Percentiles rank a stretch among this genome's conserved stretches.
Evolutionary conservation across 1,139 yeast genomes (phyloP).

Genomic region (Debaryomycetaceae sp.): DNA sequence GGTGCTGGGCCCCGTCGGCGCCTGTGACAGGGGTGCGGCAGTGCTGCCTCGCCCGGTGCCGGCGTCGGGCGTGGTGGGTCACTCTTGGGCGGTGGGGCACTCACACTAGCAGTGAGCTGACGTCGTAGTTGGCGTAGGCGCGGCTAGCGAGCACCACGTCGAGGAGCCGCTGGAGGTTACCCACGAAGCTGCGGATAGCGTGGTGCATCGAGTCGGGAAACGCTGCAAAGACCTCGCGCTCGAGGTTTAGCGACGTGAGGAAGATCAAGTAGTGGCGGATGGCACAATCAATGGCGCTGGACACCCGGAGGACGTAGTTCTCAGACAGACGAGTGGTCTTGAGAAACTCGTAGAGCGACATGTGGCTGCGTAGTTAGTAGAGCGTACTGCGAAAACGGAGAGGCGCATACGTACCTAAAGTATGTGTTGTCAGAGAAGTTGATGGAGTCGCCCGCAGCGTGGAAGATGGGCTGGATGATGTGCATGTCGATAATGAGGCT

Average conservation of each 20-base stretch:
- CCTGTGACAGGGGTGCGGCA: too few species aligned
- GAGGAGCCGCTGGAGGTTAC: conserved; percentile 1
- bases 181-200: conserved; percentile 2
- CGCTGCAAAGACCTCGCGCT: conserved; percentile 1
- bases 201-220: conserved; percentile 1
- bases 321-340: background rate
- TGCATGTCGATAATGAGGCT: conserved; percentile 4
- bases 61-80: background rate
- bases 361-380: conserved; percentile 1
- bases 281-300: conserved; percentile 2
- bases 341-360: conserved; percentile 3
- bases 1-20: background rate
- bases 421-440: conserved; percentile 2
- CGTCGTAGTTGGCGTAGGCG: conserved; percentile 1
- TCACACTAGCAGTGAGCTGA: conserved; percentile 2
- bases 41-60: background rate
- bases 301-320: background rate
- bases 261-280: conserved; percentile 3
- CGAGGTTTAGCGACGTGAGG: conserved; percentile 3
- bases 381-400: background rate
- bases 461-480: conserved; percentile 3
- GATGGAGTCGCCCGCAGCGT: background rate
- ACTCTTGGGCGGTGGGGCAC: background rate
- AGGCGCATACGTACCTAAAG: conserved; percentile 1
- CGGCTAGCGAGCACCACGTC: conserved; percentile 1